These are phyloP conservation scores for Sporothrix luriei DNA, from an alignment of 2,329 filamentous ascomycete genomes.

Conservation along the genomic window DNA sequence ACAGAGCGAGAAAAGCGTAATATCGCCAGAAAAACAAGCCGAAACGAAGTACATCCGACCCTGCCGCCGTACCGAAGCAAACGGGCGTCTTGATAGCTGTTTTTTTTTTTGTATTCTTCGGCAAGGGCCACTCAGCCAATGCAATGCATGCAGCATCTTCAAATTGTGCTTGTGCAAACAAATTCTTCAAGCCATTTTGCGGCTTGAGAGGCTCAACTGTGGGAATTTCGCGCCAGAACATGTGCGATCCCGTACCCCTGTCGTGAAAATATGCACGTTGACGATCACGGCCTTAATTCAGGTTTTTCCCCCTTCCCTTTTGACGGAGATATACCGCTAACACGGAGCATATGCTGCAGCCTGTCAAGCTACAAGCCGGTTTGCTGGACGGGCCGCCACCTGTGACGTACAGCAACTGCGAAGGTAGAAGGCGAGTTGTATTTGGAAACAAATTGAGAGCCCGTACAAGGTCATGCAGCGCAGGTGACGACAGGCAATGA, in stretches of 20 bases:
- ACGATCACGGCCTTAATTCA: slow-evolving; percentile 13
- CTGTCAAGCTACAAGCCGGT: neutral
- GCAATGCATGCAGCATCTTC: neutral
- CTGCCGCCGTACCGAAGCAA: neutral
- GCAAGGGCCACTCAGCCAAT: no score
- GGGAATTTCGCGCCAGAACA: neutral
- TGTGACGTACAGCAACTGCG: slow-evolving; percentile 18
- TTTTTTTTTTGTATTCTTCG: neutral
- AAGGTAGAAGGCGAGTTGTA: neutral
- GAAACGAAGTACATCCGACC: neutral
- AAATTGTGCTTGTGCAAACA: neutral
- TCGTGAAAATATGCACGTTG: slow-evolving; percentile 23
- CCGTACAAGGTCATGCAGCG: no score
- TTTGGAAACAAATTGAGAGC: no score
- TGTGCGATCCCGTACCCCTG: neutral
- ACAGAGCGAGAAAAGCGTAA: neutral
- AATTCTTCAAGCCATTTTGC: neutral
- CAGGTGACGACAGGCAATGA: no score
- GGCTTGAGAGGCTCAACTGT: neutral
- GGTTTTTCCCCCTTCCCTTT: slow-evolving; percentile 17
- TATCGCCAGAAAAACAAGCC: neutral
- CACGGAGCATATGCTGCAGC: neutral
- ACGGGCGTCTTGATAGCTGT: neutral
- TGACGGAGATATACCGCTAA: neutral
- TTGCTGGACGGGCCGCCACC: neutral